These are phyloP conservation scores for Yamadazyma akitaensis DNA, from an alignment of 805 yeast species.

Conservation along the genomic window DNA sequence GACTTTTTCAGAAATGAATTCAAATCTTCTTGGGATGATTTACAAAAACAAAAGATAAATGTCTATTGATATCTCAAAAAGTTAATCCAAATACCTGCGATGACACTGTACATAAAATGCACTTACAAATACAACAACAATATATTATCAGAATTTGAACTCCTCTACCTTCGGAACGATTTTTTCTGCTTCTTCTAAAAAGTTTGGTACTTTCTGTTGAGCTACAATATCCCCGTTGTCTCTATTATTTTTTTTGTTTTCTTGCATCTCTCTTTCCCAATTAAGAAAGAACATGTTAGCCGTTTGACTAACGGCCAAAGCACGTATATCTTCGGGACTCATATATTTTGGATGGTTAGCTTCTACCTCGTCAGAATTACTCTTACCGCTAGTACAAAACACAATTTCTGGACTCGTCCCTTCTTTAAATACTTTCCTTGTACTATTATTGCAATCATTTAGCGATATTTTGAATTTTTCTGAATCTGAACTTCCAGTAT, in stretches of 20 bases:
- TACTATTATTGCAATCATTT: neutral
- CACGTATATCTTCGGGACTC: neutral
- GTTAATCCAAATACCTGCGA: neutral
- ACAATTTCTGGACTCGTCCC: neutral
- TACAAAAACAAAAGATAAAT: too few relatives aligned
- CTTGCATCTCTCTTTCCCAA: neutral
- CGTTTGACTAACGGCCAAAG: neutral
- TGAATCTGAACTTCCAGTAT: neutral
- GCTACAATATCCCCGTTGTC: neutral
- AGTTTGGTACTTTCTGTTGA: neutral
- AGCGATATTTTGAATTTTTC: neutral
- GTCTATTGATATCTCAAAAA: neutral
- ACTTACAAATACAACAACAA: neutral
- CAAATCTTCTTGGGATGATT: neutral
- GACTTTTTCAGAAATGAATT: conserved; percentile 25
- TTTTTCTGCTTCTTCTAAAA: neutral
- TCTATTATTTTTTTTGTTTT: neutral
- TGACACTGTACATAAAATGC: neutral
- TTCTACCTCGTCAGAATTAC: neutral
- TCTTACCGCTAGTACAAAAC: neutral
- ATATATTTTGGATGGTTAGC: neutral
- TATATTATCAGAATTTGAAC: neutral
- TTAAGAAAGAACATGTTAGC: neutral
- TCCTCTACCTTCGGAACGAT: neutral
- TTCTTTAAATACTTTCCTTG: neutral